Evolutionary conservation across 2,329 filamentous ascomycete genomes (phyloP).

Genomic region (Neofusicoccum ribis): DNA sequence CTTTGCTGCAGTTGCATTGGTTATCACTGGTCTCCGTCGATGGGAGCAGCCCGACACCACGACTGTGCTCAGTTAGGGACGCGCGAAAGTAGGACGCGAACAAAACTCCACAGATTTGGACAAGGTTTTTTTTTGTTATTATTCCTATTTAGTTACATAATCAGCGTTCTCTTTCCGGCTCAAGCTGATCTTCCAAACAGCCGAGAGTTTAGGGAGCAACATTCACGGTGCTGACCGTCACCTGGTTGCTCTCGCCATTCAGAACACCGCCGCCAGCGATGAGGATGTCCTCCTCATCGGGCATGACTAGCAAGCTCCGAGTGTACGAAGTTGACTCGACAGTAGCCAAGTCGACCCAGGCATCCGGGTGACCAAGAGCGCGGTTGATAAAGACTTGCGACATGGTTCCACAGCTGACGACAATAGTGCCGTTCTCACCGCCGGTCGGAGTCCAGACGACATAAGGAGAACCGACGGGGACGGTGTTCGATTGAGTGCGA

Average conservation of each 20-base stretch:
- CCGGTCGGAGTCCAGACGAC: slow-evolving; percentile 52
- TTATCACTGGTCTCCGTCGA: no score
- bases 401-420: slow-evolving; percentile 45
- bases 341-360: slow-evolving; percentile 49
- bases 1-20: no score
- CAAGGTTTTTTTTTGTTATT: no score
- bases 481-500: slow-evolving; percentile 46
- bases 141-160: neutral
- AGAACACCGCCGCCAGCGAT: slow-evolving; percentile 21
- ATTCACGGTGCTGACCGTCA: slow-evolving; percentile 22
- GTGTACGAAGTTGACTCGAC: slow-evolving; percentile 48
- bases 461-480: slow-evolving; percentile 51
- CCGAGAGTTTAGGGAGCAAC: neutral
- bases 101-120: no score
- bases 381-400: slow-evolving; percentile 51
- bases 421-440: slow-evolving; percentile 50
- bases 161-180: neutral
- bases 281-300: neutral
- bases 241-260: slow-evolving; percentile 28
- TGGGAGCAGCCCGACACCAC: no score
- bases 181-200: neutral
- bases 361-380: slow-evolving; percentile 43
- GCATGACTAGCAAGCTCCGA: slow-evolving; percentile 47
- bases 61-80: no score
- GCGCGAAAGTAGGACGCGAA: no score